Percentiles rank a stretch among this genome's conserved stretches.
These are phyloP conservation scores for Sicyos edulis DNA, from an alignment of 306 rosid species.

Conservation along the genomic window DNA sequence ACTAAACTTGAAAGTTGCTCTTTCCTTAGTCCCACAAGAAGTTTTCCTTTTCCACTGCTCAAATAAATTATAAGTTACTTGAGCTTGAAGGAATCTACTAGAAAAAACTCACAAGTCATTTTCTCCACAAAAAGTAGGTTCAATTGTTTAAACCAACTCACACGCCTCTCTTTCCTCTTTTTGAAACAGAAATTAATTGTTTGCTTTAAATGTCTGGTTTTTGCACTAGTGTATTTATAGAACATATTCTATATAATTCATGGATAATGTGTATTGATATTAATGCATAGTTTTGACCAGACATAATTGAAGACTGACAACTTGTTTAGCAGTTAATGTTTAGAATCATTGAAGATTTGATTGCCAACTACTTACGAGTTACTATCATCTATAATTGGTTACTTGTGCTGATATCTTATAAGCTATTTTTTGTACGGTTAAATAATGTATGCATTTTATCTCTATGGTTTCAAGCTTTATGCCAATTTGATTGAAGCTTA, in stretches of 20 bases:
- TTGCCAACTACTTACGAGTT: background rate
- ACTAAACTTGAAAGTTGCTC: constrained; percentile 1
- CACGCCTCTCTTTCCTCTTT: background rate
- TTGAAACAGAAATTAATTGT: background rate
- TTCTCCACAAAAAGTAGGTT: background rate
- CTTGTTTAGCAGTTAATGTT: background rate
- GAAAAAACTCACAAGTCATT: background rate
- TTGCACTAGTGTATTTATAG: background rate
- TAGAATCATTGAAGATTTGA: background rate
- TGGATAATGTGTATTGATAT: background rate
- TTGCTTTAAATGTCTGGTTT: constrained; percentile 3
- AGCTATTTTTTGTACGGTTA: too few relatives aligned
- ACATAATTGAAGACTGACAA: background rate
- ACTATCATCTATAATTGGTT: background rate
- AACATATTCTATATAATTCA: background rate
- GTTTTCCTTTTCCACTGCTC: constrained; percentile 9
- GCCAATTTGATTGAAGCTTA: too few relatives aligned
- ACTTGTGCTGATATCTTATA: background rate
- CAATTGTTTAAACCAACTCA: background rate
- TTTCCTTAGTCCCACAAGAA: constrained; percentile 9
- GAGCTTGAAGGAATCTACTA: constrained; percentile 8
- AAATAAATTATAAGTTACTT: constrained; percentile 16
- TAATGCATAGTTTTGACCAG: background rate
- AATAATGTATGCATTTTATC: too few relatives aligned
- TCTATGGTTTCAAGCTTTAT: too few relatives aligned